These are phyloP conservation scores for Paulownia fortunei DNA, from an alignment of 257 asterid species.

Conservation along the genomic window DNA sequence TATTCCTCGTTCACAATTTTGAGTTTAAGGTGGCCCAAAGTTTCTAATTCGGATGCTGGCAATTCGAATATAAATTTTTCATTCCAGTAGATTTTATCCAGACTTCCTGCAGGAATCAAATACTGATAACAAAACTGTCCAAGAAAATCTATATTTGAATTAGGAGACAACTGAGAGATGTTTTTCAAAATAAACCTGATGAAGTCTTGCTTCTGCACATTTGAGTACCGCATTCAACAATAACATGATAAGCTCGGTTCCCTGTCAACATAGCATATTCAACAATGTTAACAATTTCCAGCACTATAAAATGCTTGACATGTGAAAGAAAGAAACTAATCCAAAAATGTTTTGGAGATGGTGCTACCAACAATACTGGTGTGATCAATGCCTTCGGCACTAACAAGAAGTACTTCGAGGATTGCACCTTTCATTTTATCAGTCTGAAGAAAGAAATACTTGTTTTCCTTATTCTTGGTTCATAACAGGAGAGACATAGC, in stretches of 20 bases:
- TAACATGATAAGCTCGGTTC: conserved; percentile 60
- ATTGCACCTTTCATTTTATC: conserved; percentile 65
- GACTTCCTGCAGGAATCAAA: conserved; percentile 42
- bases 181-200: conserved; percentile 42
- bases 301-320: neutral
- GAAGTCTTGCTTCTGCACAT: conserved; percentile 62
- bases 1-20: conserved; percentile 63
- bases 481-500: conserved; percentile 13
- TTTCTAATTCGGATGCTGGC: conserved; percentile 46
- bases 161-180: conserved; percentile 3
- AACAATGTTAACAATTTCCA: neutral
- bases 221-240: conserved; percentile 72
- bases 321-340: neutral
- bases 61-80: conserved; percentile 64
- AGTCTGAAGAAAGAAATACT: neutral
- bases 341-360: neutral
- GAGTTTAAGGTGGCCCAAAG: conserved; percentile 58
- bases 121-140: neutral
- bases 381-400: conserved; percentile 64
- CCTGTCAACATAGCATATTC: conserved; percentile 45
- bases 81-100: conserved; percentile 67
- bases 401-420: conserved; percentile 81
- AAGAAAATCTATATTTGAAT: neutral
- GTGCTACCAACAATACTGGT: conserved; percentile 51
- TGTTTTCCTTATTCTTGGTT: neutral